Conservation (phyloP, 805 yeast genomes). For the Saccharomycodes ludwigii region DNA sequence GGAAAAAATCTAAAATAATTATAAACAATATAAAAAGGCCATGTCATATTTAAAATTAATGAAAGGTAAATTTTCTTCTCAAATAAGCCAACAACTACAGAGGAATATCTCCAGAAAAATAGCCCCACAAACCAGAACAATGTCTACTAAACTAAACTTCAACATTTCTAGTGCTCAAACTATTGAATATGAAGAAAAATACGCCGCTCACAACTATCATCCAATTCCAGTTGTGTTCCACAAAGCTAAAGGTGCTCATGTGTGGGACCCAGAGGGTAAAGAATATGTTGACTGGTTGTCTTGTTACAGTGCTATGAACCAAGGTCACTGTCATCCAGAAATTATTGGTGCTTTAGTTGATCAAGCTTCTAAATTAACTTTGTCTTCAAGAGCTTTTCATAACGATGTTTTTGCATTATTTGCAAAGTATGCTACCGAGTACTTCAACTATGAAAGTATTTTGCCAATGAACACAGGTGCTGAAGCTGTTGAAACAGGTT, state of each 20-base stretch:
- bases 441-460: slow-evolving; percentile 81
- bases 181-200: slow-evolving; percentile 53
- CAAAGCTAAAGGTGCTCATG: slow-evolving; percentile 80
- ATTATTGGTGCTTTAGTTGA: slow-evolving; percentile 74
- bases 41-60: too few relatives aligned
- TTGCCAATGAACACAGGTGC: slow-evolving; percentile 99
- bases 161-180: slow-evolving; percentile 55
- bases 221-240: slow-evolving; percentile 92
- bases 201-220: slow-evolving; percentile 94
- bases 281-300: slow-evolving; percentile 86
- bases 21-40: too few relatives aligned
- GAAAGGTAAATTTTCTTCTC: too few relatives aligned
- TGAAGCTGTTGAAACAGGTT: slow-evolving; percentile 93
- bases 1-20: too few relatives aligned
- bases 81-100: too few relatives aligned
- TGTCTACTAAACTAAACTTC: slow-evolving; percentile 22
- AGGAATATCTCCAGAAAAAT: too few relatives aligned
- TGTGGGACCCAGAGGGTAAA: slow-evolving; percentile 97
- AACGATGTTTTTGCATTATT: slow-evolving; percentile 77
- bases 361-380: slow-evolving; percentile 74
- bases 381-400: slow-evolving; percentile 87
- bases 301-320: slow-evolving; percentile 95
- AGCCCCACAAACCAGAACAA: slow-evolving; percentile 1
- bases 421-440: slow-evolving; percentile 82
- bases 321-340: slow-evolving; percentile 96